Evolutionary conservation across 2,329 filamentous ascomycete genomes (phyloP).

Genomic region (Fusarium redolens): DNA sequence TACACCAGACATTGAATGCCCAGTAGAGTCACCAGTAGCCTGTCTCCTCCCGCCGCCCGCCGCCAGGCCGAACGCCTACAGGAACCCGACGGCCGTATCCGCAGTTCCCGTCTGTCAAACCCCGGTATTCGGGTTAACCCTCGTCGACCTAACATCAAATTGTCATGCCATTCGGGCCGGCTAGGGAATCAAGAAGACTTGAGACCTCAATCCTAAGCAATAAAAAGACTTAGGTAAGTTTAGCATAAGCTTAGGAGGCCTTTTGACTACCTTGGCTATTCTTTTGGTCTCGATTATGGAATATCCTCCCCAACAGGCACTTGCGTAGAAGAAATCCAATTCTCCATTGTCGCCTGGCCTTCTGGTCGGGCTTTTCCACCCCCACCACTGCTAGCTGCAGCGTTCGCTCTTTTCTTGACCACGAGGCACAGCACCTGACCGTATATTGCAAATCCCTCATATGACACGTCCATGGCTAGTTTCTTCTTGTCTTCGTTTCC

Average conservation of each 20-base stretch:
- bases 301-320: conserved; percentile 58
- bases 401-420: conserved; percentile 72
- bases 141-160: conserved; percentile 11
- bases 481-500: conserved; percentile 87
- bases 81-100: conserved; percentile 34
- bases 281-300: conserved; percentile 36
- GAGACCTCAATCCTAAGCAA: not conserved
- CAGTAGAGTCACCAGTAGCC: not conserved
- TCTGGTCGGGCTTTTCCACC: conserved; percentile 45
- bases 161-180: conserved; percentile 27
- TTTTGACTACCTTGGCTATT: not conserved
- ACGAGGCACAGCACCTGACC: conserved; percentile 92
- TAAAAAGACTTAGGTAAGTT: not conserved
- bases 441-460: conserved; percentile 97
- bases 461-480: conserved; percentile 83
- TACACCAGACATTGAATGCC: conserved; percentile 1
- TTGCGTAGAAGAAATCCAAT: conserved; percentile 87
- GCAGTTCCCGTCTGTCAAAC: conserved; percentile 35
- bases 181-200: not conserved
- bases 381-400: conserved; percentile 45
- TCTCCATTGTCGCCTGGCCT: conserved; percentile 81
- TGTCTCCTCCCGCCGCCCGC: conserved; percentile 14
- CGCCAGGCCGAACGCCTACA: conserved; percentile 19
- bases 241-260: not conserved
- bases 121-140: conserved; percentile 24